Conservation (phyloP, 225 moss, liverwort and hornwort genomes). For the Sphagnum tenellum region DNA sequence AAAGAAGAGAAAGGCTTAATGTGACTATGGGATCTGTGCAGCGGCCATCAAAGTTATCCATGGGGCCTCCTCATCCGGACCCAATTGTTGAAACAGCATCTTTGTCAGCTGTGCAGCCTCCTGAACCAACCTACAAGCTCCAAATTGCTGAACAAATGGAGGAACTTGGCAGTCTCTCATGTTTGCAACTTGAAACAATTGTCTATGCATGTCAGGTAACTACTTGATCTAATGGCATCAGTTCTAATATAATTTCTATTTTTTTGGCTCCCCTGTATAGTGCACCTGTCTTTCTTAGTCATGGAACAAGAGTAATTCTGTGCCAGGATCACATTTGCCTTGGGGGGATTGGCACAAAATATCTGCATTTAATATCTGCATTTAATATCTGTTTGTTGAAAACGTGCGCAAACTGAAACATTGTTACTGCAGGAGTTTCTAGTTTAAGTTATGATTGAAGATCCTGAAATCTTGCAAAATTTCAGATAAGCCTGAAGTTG, state of each 20-base stretch:
- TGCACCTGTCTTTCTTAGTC: too few species aligned
- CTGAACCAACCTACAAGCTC: slow-evolving; percentile 82
- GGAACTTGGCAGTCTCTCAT: slow-evolving; percentile 55
- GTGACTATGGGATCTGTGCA: slow-evolving; percentile 18
- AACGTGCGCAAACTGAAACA: not conserved
- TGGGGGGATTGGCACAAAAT: too few species aligned
- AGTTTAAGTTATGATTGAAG: too few species aligned
- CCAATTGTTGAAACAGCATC: slow-evolving; percentile 97
- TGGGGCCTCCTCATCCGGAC: slow-evolving; percentile 94
- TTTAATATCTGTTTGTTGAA: not conserved
- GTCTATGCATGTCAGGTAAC: slow-evolving; percentile 88
- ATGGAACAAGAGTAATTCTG: too few species aligned
- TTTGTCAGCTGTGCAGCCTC: slow-evolving; percentile 95
- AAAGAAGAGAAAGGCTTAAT: not conserved
- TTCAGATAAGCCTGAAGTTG: not conserved
- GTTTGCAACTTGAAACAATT: slow-evolving; percentile 95
- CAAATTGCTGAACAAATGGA: slow-evolving; percentile 75
- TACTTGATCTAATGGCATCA: too few species aligned
- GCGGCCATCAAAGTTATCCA: slow-evolving; percentile 86
- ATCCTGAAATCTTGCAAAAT: too few species aligned
- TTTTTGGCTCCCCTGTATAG: too few species aligned
- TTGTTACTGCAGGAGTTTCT: not conserved
- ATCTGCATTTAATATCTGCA: too few species aligned
- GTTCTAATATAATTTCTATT: too few species aligned
- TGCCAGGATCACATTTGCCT: too few species aligned